Conservation (phyloP, 306 rosid species). For the Rosa rugosa region DNA sequence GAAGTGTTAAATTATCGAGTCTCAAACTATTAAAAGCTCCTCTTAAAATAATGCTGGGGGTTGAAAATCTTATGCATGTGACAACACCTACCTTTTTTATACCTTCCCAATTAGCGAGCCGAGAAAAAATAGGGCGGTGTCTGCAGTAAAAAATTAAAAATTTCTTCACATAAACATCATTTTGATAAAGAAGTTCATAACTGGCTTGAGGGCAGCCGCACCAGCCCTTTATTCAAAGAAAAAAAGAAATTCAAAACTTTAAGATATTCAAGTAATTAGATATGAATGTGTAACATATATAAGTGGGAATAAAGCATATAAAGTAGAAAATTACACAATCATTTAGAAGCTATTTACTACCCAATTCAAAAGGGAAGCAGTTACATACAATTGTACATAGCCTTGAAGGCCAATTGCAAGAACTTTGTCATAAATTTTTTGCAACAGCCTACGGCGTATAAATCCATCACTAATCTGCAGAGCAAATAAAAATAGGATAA, state of each 20-base stretch:
- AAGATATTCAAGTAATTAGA: not conserved
- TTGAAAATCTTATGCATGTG: not conserved
- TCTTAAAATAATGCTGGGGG: not conserved
- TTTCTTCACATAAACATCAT: conserved; percentile 18
- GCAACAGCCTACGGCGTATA: conserved; percentile 76
- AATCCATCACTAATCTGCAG: conserved; percentile 89
- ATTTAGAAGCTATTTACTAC: conserved; percentile 14
- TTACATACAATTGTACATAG: conserved; percentile 81
- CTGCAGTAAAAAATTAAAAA: conserved; percentile 51
- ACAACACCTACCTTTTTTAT: conserved; percentile 59
- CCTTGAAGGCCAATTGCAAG: conserved; percentile 83
- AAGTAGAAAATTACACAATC: not conserved
- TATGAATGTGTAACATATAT: not conserved
- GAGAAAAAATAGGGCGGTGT: conserved; percentile 75
- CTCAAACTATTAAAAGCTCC: not conserved
- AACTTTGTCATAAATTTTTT: conserved; percentile 81
- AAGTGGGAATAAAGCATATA: not conserved
- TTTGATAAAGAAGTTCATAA: not conserved
- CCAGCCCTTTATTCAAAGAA: too few relatives aligned
- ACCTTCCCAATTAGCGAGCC: conserved; percentile 96
- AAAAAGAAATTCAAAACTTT: not conserved
- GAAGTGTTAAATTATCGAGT: not conserved
- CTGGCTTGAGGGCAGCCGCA: too few relatives aligned
- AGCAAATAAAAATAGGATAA: conserved; percentile 21
- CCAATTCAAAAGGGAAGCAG: conserved; percentile 25